phyloP scores from a whole-genome alignment of 306 rosid genomes.

The Amphicarpaea edgeworthii region DNA sequence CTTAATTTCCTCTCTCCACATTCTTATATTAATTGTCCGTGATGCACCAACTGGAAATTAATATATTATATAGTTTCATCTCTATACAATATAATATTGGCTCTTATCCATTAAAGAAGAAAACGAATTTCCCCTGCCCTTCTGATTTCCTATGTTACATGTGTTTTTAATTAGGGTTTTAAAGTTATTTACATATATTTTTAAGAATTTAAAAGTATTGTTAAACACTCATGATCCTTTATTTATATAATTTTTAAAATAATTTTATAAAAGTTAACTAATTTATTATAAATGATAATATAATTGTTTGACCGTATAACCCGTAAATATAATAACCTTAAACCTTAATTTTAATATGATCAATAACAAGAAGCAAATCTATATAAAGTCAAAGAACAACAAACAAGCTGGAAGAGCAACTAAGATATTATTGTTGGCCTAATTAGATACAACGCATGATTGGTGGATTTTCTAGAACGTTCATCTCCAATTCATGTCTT shows the following conservation, averaged over 20 bases:
- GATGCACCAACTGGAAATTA: not conserved
- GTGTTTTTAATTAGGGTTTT: not conserved
- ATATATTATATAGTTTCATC: not conserved
- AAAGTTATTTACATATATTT: not conserved
- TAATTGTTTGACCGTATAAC: too few relatives aligned
- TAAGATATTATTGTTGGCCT: not conserved
- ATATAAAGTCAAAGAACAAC: too few relatives aligned
- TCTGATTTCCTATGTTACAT: not conserved
- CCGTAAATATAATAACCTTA: too few relatives aligned
- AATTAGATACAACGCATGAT: not conserved
- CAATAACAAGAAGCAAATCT: too few relatives aligned
- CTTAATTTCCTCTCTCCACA: slow-evolving; percentile 1
- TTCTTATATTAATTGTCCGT: not conserved
- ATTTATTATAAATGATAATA: too few relatives aligned
- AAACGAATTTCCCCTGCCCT: not conserved
- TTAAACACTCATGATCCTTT: too few relatives aligned
- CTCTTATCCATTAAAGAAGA: not conserved
- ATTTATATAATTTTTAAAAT: too few relatives aligned
- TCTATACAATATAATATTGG: not conserved
- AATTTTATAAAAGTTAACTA: too few relatives aligned
- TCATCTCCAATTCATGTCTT: not conserved
- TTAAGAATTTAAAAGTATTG: too few relatives aligned
- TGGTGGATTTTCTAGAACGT: not conserved
- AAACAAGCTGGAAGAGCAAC: not conserved
- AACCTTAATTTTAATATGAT: too few relatives aligned